Conservation (phyloP, 148 eudicot species). For the Silene uniflora region DNA sequence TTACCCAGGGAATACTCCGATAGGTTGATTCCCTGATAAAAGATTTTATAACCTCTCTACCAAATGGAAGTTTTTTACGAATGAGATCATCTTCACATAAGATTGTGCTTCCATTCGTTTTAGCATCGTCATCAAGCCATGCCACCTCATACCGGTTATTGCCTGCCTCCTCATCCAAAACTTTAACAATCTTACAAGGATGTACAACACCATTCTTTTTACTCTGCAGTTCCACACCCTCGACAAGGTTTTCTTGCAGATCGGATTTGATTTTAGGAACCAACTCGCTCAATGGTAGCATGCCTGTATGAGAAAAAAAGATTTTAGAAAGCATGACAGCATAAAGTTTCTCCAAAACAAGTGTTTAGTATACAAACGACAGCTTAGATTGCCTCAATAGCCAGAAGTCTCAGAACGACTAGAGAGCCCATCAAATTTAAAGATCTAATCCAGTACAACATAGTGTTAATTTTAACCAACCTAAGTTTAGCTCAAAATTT, state of each 20-base stretch:
- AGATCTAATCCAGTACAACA: background rate
- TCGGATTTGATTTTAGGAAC: slow-evolving; percentile 52
- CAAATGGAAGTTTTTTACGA: slow-evolving; percentile 71
- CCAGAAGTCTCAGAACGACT: too few species aligned
- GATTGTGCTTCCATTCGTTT: slow-evolving; percentile 48
- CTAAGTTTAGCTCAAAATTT: background rate
- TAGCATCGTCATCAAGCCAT: slow-evolving; percentile 69
- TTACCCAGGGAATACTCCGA: slow-evolving; percentile 85
- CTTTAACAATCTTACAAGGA: slow-evolving; percentile 68
- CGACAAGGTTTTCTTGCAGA: slow-evolving; percentile 56
- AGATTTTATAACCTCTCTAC: slow-evolving; percentile 72
- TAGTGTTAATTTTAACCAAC: background rate
- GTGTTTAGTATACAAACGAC: background rate
- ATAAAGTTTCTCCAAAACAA: background rate
- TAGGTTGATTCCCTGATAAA: slow-evolving; percentile 87
- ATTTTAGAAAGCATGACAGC: slow-evolving; percentile 5
- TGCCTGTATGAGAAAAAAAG: slow-evolving; percentile 46
- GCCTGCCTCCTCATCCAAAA: slow-evolving; percentile 52
- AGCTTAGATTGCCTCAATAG: too few species aligned
- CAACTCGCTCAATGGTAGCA: slow-evolving; percentile 76
- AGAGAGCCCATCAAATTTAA: too few species aligned
- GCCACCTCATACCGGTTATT: slow-evolving; percentile 62
- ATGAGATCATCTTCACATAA: slow-evolving; percentile 68
- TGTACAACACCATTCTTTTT: slow-evolving; percentile 56
- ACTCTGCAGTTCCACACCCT: slow-evolving; percentile 69